Percentiles rank a stretch among this genome's conserved stretches.
phyloP scores from a whole-genome alignment of 108 stramenopile species.

The Hondaea fermentalgiana region DNA sequence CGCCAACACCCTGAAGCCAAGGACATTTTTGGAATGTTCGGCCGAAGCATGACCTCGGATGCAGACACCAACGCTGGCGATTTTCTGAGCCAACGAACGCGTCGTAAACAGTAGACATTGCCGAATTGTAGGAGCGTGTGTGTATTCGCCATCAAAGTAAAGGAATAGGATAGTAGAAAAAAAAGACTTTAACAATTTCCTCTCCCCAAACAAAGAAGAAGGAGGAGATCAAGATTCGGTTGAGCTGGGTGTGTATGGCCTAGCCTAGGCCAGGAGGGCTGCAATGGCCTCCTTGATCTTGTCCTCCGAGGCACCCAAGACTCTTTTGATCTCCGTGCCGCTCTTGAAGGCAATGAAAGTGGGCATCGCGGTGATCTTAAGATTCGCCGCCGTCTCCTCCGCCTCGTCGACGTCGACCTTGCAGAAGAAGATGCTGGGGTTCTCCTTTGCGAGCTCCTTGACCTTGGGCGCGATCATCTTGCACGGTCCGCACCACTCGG shows the following conservation, averaged over 20 bases:
- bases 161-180: too few relatives aligned
- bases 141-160: neutral
- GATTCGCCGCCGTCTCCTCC: neutral
- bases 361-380: neutral
- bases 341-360: conserved; percentile 10
- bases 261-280: neutral
- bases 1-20: neutral
- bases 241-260: too few relatives aligned
- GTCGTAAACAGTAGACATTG: neutral
- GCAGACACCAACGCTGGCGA: neutral
- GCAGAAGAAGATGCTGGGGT: conserved; percentile 38
- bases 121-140: neutral
- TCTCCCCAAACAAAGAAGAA: neutral
- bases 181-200: too few relatives aligned
- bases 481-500: conserved; percentile 49
- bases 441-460: conserved; percentile 31
- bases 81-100: neutral
- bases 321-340: neutral
- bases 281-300: neutral
- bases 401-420: conserved; percentile 37
- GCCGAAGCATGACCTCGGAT: conserved; percentile 21
- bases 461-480: conserved; percentile 37
- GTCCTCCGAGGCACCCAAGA: neutral
- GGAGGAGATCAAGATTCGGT: too few relatives aligned
- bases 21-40: conserved; percentile 21